A percentile compares a stretch with the other conserved stretches of the same genome.
Conservation (phyloP, 257 asterid species). For the Petrea volubilis region DNA sequence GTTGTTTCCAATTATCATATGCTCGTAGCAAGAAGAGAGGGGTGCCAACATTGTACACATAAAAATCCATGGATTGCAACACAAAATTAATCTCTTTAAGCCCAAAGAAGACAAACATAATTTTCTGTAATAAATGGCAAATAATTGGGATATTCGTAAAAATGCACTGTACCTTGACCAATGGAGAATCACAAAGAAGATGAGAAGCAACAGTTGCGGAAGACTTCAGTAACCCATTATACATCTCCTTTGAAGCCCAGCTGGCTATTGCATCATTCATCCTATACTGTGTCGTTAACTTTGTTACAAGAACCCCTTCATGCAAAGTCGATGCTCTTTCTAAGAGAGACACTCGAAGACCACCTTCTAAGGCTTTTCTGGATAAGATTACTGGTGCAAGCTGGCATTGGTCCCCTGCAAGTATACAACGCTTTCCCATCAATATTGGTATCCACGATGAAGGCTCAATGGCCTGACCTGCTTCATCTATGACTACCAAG, state of each 20-base stretch:
- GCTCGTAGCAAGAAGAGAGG: too few relatives aligned
- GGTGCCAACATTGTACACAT: too few relatives aligned
- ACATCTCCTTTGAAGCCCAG: constrained; percentile 99
- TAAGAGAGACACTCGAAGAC: constrained; percentile 79
- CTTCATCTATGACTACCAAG: constrained; percentile 92
- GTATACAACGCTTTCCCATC: constrained; percentile 92
- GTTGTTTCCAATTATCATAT: too few relatives aligned
- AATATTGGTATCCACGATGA: constrained; percentile 95
- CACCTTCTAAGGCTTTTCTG: constrained; percentile 89
- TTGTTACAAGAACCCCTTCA: constrained; percentile 66
- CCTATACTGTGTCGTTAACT: constrained; percentile 70
- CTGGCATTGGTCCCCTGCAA: constrained; percentile 93
- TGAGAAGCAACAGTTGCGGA: constrained; percentile 73
- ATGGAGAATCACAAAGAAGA: constrained; percentile 90
- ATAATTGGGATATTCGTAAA: constrained; percentile 4
- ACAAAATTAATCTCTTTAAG: too few relatives aligned
- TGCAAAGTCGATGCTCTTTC: constrained; percentile 81
- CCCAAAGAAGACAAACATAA: too few relatives aligned
- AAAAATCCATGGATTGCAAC: too few relatives aligned
- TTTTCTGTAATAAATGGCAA: constrained; percentile 12
- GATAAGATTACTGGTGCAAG: constrained; percentile 96
- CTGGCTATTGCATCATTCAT: constrained; percentile 92
- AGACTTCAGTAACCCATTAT: constrained; percentile 70
- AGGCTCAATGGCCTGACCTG: constrained; percentile 97
- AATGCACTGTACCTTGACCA: constrained; percentile 65